phyloP scores from a whole-genome alignment of 1,284 basidiomycete species.

The Apiotrichum brassicae region DNA sequence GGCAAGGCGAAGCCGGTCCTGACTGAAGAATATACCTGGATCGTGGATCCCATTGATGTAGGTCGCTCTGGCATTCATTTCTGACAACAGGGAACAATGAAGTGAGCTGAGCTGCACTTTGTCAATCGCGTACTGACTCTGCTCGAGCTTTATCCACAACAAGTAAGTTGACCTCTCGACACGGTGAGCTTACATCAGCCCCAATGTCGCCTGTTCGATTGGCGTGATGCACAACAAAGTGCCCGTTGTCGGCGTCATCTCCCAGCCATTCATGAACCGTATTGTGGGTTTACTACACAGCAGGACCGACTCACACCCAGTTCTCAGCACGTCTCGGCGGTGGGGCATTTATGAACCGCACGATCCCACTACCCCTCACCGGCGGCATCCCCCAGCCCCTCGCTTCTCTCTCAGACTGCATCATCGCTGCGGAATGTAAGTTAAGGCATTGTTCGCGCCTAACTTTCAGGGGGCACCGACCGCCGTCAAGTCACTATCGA shows the following conservation, averaged over 20 bases:
- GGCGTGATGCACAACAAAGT: slow-evolving; percentile 73
- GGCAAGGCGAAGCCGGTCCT: slow-evolving; percentile 54
- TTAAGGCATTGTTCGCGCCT: slow-evolving; percentile 1
- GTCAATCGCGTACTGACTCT: slow-evolving; percentile 4
- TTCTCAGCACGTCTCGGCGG: slow-evolving; percentile 72
- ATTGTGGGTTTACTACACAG: slow-evolving; percentile 51
- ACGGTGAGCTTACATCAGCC: slow-evolving; percentile 21
- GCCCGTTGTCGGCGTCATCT: slow-evolving; percentile 80
- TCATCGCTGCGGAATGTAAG: slow-evolving; percentile 72
- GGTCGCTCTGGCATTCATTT: not conserved
- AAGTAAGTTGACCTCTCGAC: slow-evolving; percentile 25
- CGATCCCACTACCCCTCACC: slow-evolving; percentile 62
- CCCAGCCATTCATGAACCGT: slow-evolving; percentile 80
- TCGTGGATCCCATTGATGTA: slow-evolving; percentile 45
- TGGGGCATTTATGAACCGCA: slow-evolving; percentile 67
- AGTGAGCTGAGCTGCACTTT: slow-evolving; percentile 22
- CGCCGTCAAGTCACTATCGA: slow-evolving; percentile 56
- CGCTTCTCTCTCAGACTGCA: slow-evolving; percentile 65
- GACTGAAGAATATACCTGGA: slow-evolving; percentile 58
- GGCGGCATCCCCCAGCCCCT: slow-evolving; percentile 66
- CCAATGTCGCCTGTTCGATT: slow-evolving; percentile 55
- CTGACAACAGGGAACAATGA: slow-evolving; percentile 40
- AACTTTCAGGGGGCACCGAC: slow-evolving; percentile 66
- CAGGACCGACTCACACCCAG: too few relatives aligned
- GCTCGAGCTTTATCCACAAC: slow-evolving; percentile 39